A percentile compares a stretch with the other conserved stretches of the same genome.
These are phyloP conservation scores for Leishmania tarentolae DNA, from an alignment of 208 protist genomes.

Conservation along the genomic window DNA sequence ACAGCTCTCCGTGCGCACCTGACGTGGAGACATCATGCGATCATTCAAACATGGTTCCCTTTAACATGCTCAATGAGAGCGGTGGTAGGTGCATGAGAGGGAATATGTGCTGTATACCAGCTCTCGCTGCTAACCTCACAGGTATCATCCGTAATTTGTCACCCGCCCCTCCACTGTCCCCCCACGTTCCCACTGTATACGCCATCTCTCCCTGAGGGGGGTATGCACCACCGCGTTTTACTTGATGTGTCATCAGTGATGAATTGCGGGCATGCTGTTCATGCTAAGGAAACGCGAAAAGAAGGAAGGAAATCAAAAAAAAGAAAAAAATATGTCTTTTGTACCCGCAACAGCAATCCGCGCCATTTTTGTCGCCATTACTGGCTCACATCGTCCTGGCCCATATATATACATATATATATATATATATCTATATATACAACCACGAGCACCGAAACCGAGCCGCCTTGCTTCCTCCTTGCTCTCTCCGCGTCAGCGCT, in stretches of 20 bases:
- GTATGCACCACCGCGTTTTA: not conserved
- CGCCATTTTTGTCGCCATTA: not conserved
- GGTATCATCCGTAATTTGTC: not conserved
- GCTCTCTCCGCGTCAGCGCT: not conserved
- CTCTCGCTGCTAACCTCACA: not conserved
- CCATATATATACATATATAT: too few species aligned
- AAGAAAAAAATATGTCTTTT: not conserved
- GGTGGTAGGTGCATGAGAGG: not conserved
- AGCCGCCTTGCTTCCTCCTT: not conserved
- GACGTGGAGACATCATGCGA: not conserved
- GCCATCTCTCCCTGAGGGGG: not conserved
- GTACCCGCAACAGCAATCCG: not conserved
- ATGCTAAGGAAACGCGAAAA: not conserved
- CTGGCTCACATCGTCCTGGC: not conserved
- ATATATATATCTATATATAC: not conserved
- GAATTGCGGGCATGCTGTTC: not conserved
- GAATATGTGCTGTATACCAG: too few species aligned
- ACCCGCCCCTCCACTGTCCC: not conserved
- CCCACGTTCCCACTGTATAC: not conserved
- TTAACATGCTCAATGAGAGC: not conserved
- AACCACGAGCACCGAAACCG: not conserved
- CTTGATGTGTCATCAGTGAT: not conserved
- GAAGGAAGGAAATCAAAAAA: not conserved
- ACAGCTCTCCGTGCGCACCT: not conserved
- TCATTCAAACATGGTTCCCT: not conserved